Evolutionary conservation across 495 filamentous ascomycete species (phyloP).

Genomic region (Penicillium coffeae): DNA sequence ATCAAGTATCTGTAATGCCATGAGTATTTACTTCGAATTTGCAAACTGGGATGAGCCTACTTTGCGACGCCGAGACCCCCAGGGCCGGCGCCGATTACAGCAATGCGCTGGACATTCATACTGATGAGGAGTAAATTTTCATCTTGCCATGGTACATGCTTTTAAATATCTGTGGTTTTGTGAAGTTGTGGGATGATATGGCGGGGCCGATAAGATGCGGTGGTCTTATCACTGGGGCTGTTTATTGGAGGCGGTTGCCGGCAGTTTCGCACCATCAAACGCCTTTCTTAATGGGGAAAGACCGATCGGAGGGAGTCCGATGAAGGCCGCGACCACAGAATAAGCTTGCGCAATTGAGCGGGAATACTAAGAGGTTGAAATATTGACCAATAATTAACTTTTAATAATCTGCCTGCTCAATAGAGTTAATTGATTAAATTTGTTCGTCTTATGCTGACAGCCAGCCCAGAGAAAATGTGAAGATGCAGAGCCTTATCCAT

Average conservation of each 20-base stretch:
- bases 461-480: too few species aligned
- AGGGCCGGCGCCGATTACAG: constrained; percentile 22
- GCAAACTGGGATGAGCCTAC: neutral
- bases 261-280: neutral
- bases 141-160: too few species aligned
- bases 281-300: constrained; percentile 1
- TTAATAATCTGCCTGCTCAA: too few species aligned
- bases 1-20: constrained; percentile 51
- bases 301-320: neutral
- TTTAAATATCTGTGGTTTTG: too few species aligned
- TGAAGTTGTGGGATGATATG: neutral
- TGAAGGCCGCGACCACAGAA: too few species aligned
- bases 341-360: too few species aligned
- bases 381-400: too few species aligned
- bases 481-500: too few species aligned
- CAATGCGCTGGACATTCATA: constrained; percentile 14
- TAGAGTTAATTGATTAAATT: too few species aligned
- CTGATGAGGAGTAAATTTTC: too few species aligned
- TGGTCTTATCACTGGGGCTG: neutral
- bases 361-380: too few species aligned
- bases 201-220: neutral
- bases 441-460: too few species aligned
- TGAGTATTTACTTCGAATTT: neutral
- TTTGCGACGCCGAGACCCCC: constrained; percentile 18
- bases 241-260: neutral